phyloP scores from a whole-genome alignment of 192 early-diverging fungal genomes.

The Coemansia sp. region DNA sequence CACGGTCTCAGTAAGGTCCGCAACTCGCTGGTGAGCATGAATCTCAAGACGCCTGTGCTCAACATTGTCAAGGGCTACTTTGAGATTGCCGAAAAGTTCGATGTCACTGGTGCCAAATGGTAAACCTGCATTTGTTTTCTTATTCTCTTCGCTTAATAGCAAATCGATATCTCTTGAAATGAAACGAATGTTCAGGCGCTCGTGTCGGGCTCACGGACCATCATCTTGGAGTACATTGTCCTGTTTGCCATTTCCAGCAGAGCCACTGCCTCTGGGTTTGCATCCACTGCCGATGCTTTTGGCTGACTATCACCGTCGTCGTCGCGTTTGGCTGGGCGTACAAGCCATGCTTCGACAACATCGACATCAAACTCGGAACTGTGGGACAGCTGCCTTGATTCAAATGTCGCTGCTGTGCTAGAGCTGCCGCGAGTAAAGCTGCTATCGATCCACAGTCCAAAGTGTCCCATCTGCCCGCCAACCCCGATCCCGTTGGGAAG shows the following conservation, averaged over 20 bases:
- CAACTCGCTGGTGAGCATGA: conserved; percentile 86
- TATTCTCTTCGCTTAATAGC: neutral
- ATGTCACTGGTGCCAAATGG: conserved; percentile 67
- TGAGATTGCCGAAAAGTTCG: conserved; percentile 68
- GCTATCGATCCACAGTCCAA: conserved; percentile 68
- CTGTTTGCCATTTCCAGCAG: conserved; percentile 72
- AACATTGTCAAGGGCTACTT: conserved; percentile 75
- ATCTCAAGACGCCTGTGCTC: conserved; percentile 74
- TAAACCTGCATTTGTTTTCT: conserved; percentile 38
- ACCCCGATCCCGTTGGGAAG: conserved; percentile 73
- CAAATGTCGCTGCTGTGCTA: conserved; percentile 66
- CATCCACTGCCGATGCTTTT: conserved; percentile 59
- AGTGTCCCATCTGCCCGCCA: conserved; percentile 74
- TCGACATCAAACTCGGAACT: conserved; percentile 64
- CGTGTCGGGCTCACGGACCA: conserved; percentile 8
- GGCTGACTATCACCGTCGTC: conserved; percentile 23
- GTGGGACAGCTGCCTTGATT: conserved; percentile 56
- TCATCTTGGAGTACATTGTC: conserved; percentile 66
- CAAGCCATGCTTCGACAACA: conserved; percentile 71
- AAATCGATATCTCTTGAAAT: neutral
- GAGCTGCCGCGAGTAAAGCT: conserved; percentile 65
- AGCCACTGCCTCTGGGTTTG: conserved; percentile 65
- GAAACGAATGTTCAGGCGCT: neutral
- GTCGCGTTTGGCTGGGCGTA: conserved; percentile 54
- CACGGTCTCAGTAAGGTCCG: conserved; percentile 93